Base-by-base conservation (phyloP, 768 basidiomycete species). In the Sporobolomyces phaffii region DNA sequence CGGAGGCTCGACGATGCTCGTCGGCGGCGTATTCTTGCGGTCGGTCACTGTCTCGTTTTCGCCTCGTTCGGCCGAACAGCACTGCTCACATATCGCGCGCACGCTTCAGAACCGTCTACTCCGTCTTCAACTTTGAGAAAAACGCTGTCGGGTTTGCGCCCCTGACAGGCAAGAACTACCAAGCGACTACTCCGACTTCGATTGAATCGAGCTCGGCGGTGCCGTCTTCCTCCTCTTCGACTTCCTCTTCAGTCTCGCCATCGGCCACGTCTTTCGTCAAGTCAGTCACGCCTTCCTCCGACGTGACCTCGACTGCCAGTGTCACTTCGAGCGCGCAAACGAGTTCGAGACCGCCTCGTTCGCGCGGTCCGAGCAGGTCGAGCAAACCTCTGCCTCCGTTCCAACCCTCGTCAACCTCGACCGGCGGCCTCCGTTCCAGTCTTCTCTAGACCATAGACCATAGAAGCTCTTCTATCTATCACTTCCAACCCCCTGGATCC, bases 91-190 rank as follows among this genome's bases (percentile, higher is more conserved):
- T 38, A 28, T 34, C 18, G n/a, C 36, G 5, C 29, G 29, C 9
- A 14, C 41, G 29, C 43, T 28, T 17, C 44, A 63, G 59, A 45
- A 47, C 52, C 56, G 72, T 74, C 38, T 65, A 68, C 52, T 47
- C 72, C 9, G 52, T 64, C 26, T 74, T 70, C 57, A 40, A 68
- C 60, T 53, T 67, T 28, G 68, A 63, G 14, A 43, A 36, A 9
- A 72, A 69, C 49, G 20, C 48, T 5, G 70, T 73, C 50, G 73
- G 73, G 8, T 72, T 73, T 62, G 69, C 70, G n/a, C 40, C 15
- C 26, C 60, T 52, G 43, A 58, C 33, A n/a, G 56, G 56, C 13
- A 45, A 47, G 31, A n/a, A 45, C 17, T 58, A 58, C 31, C 24
- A 9, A 33, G 18, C 50, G 18, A 22, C 50, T 29, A 18, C 48